Conservation (phyloP, 2,329 filamentous ascomycete species). For the Blumeria graminis region DNA sequence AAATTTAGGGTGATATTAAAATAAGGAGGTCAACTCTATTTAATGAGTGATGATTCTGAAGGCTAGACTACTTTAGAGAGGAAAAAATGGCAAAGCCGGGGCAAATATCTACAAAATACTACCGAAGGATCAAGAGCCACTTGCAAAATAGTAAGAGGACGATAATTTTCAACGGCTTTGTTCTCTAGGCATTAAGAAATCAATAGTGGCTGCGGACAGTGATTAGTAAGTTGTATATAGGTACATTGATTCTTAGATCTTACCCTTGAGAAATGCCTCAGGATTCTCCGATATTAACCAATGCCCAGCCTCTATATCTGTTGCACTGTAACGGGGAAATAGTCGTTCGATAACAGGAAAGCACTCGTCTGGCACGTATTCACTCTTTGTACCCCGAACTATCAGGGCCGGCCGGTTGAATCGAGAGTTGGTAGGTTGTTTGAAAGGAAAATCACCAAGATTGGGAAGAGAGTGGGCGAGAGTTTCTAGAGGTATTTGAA, state of each 20-base stretch:
- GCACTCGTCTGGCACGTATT: slow-evolving; percentile 59
- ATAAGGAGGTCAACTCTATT: no score
- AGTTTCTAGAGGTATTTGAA: slow-evolving; percentile 54
- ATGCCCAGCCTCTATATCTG: slow-evolving; percentile 56
- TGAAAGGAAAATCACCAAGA: slow-evolving; percentile 70
- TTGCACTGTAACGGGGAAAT: slow-evolving; percentile 53
- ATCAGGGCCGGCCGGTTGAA: slow-evolving; percentile 66
- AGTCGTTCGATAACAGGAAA: slow-evolving; percentile 59
- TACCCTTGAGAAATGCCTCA: slow-evolving; percentile 51
- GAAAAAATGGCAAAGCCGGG: no score
- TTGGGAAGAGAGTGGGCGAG: slow-evolving; percentile 43
- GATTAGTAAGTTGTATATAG: no score
- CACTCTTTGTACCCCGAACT: slow-evolving; percentile 51
- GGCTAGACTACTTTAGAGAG: no score
- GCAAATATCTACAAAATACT: no score
- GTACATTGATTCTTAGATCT: slow-evolving; percentile 10
- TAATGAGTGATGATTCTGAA: no score
- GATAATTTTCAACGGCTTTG: no score
- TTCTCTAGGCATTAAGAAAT: no score
- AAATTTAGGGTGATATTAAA: no score
- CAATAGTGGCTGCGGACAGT: no score
- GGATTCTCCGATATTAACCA: slow-evolving; percentile 84
- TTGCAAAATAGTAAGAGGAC: no score
- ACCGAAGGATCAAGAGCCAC: no score
- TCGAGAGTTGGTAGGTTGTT: slow-evolving; percentile 37